Base-by-base conservation (phyloP, 2,329 filamentous ascomycete genomes). In the Neoarthrinium moseri region DNA sequence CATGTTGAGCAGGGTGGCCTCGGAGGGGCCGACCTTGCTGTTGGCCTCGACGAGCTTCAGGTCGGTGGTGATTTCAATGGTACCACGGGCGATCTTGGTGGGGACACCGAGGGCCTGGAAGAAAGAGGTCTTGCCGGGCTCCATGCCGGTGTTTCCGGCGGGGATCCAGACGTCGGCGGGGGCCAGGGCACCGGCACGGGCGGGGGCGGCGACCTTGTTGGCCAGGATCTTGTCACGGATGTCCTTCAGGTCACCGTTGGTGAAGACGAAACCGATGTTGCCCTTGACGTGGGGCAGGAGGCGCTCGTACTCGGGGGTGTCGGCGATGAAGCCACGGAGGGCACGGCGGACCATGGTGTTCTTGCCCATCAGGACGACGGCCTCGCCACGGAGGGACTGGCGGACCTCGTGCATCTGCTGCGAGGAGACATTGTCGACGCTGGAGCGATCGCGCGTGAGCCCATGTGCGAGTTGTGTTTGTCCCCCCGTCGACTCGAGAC, bases 381-480 rank as follows among this genome's bases (percentile, higher is more conserved):
- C 91, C 75, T 95, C 78, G 55, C 86, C 87, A 72, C 94, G 91
- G 73, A 99, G 88, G 66, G 89, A 77, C 67, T 86, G 78, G 73
- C 94, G 89, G 75, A 99, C 97, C 85, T 99, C 94, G 89, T 99
- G 94, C 95, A 99, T 99, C 86, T 99, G 95, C 86, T 99, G 94
- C 63, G 94, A 99, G 75, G 87, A 90, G 85, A 99, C 94, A 99
- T 97, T 99, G 90, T 97, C 89, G 70, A 92, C 87, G 70, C 47
- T 49, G 47, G 40, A 11, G 21, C 21, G 10, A 27, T 24, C 15
- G 6, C 35, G 21, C 20, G 12, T 7, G 17, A 20, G 15, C n/a
- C 17, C 22, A 20, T 32, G 27, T 6, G 6, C 10, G 4, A 8
- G n/a, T 29, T 29, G n/a, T n/a, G n/a, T n/a, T n/a, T n/a, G n/a